Conservation (phyloP, 768 basidiomycete species). For the Ramaria rubella region DNA sequence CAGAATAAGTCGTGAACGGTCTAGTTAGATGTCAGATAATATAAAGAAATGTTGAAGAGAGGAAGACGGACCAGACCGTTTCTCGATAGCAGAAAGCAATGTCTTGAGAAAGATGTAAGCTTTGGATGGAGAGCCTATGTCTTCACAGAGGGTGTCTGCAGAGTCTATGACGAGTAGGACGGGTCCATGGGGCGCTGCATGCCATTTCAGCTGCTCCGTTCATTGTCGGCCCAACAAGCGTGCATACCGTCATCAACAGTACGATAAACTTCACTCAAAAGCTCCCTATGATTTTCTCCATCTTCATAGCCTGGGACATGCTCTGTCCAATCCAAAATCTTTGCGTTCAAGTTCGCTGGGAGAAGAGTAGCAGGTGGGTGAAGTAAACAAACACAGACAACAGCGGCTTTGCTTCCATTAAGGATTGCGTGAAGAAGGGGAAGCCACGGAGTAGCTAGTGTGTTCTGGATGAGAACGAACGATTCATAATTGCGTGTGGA, state of each 20-base stretch:
- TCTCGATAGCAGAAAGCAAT: conserved; percentile 37
- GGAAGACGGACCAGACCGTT: conserved; percentile 43
- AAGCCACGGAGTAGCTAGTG: not conserved
- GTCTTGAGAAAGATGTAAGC: conserved; percentile 47
- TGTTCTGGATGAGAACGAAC: not conserved
- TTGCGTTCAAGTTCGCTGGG: conserved; percentile 13
- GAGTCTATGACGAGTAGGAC: conserved; percentile 67
- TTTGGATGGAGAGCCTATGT: conserved; percentile 48
- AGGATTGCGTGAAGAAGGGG: not conserved
- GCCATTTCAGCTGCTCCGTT: not conserved
- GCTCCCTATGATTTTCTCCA: conserved; percentile 2
- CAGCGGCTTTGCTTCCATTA: not conserved
- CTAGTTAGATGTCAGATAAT: conserved; percentile 23
- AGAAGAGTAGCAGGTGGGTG: conserved; percentile 45
- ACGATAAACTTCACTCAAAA: conserved; percentile 14
- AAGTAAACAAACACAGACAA: conserved; percentile 40
- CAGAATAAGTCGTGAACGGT: conserved; percentile 51
- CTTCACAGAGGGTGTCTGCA: conserved; percentile 54
- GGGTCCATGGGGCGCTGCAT: conserved; percentile 37
- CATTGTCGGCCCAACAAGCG: conserved; percentile 8
- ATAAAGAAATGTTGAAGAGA: not conserved
- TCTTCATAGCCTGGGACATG: conserved; percentile 48
- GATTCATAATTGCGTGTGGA: not conserved
- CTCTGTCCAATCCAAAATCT: conserved; percentile 44
- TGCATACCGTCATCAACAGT: not conserved